phyloP scores from a whole-genome alignment of 2,329 filamentous ascomycete species.

The Delphinella strobiligena region DNA sequence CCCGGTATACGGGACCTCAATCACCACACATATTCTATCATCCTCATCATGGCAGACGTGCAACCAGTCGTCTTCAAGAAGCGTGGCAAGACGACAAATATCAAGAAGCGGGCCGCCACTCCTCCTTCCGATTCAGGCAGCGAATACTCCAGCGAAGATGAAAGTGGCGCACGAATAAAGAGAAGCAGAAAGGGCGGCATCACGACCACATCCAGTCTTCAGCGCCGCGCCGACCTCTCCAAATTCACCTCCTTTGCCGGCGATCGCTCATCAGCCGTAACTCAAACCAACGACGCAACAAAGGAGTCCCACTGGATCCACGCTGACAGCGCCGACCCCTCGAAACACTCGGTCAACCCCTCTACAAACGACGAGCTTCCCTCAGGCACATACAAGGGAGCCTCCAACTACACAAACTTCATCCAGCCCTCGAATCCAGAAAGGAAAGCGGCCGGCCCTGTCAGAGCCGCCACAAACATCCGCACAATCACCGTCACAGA shows the following conservation, averaged over 20 bases:
- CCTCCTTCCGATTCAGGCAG: slow-evolving; percentile 57
- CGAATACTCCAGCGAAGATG: slow-evolving; percentile 63
- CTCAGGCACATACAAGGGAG: slow-evolving; percentile 64
- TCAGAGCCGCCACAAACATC: slow-evolving; percentile 81
- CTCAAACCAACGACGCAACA: slow-evolving; percentile 72
- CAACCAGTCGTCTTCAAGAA: slow-evolving; percentile 66
- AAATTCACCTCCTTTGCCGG: slow-evolving; percentile 37
- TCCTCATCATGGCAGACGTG: neutral
- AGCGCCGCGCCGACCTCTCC: slow-evolving; percentile 19
- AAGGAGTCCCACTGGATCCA: slow-evolving; percentile 86
- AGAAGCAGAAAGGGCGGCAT: slow-evolving; percentile 58
- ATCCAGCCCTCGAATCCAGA: slow-evolving; percentile 75
- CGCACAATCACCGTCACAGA: slow-evolving; percentile 84
- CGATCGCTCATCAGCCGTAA: slow-evolving; percentile 50
- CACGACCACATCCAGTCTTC: slow-evolving; percentile 40
- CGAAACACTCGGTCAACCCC: neutral
- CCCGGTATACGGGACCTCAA: neutral
- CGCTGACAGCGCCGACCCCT: slow-evolving; percentile 37
- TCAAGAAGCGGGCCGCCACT: slow-evolving; percentile 70
- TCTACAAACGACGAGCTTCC: slow-evolving; percentile 15
- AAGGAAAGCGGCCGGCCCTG: slow-evolving; percentile 59
- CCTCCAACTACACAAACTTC: slow-evolving; percentile 60
- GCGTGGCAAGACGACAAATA: slow-evolving; percentile 63
- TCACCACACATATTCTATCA: neutral
- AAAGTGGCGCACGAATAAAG: slow-evolving; percentile 66